A percentile compares a stretch with the other conserved stretches of the same genome.
Conservation (phyloP, 2,329 filamentous ascomycete genomes). For the Arthrobotrys iridis region DNA sequence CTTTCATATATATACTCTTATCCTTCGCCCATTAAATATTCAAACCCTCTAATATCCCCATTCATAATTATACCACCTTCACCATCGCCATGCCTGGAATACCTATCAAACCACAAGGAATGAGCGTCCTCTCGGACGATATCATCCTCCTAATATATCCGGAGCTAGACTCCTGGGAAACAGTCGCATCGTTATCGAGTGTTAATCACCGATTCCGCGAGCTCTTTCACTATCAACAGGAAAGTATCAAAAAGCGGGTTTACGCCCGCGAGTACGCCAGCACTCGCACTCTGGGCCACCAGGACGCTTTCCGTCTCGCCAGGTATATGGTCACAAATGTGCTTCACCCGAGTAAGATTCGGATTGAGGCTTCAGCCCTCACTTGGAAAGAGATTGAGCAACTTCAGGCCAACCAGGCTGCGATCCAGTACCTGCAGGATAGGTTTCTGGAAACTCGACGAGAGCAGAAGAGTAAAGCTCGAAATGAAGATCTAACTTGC, state of each 20-base stretch:
- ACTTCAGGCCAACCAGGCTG: constrained; percentile 43
- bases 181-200: constrained; percentile 49
- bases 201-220: constrained; percentile 50
- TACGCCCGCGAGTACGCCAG: constrained; percentile 38
- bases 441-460: constrained; percentile 40
- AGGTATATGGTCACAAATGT: constrained; percentile 51
- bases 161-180: constrained; percentile 50
- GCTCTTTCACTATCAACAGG: constrained; percentile 37
- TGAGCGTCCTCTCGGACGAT: constrained; percentile 46
- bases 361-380: constrained; percentile 31
- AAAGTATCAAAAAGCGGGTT: constrained; percentile 49
- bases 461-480: constrained; percentile 43
- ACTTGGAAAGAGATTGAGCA: constrained; percentile 47
- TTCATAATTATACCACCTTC: background rate
- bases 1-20: background rate
- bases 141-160: constrained; percentile 47
- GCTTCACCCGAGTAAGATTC: constrained; percentile 23
- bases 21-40: background rate
- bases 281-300: constrained; percentile 33
- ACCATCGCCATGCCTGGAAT: constrained; percentile 40
- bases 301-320: constrained; percentile 46
- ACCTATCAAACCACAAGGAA: constrained; percentile 13
- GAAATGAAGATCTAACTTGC: constrained; percentile 31
- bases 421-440: constrained; percentile 43
- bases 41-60: constrained; percentile 3